Evolutionary conservation across 1,139 yeast genomes (phyloP), one percentile per base, ranked within the genome.

Genomic region (Geotrichum bryndzae): DNA sequence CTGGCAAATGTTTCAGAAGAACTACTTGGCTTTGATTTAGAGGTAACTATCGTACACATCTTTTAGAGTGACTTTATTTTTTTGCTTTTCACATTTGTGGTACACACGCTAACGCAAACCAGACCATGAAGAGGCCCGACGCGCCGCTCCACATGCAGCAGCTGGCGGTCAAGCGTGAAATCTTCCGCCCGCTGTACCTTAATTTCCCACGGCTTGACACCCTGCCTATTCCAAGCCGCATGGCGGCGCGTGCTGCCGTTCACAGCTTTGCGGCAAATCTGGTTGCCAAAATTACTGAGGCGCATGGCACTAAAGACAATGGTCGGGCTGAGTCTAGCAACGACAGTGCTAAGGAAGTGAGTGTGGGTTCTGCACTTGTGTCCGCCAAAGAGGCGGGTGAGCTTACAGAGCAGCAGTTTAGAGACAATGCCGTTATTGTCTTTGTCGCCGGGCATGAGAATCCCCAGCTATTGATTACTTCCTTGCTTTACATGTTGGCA

Each of bases 371-470:
- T 56, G 70, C 73, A 50, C 70, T 83, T 23, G 70, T 76, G 23
- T 68, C 74, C 25, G 84, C 84, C 0, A 71, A 76, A 52, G 69
- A 75, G 3, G 67, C 67, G 3, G 80, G 78, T 0, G 64, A 65
- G 1, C 73, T 84, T 1, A 75, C 80, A 1, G 74, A 77, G 57
- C 76, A 79, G 57, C 87, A 84, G 66, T 77, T 83, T 63, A 71
- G 77, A 1, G 88, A 84, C 68, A 84, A 84, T 70, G 77, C 83
- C n/a, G 80, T 83, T 22, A 84, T 84, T 33, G 73, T 83, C 2
- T 74, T 84, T 73, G 82, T 84, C 55, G 63, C 88, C 0, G 88
- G 88, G 0, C 88, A 84, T 70, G 88, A 84, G 66, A 84, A 84
- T 63, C 88, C 88, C 0, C 84, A 82, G 63, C 68, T 84, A 25